Base-by-base conservation (phyloP, 352 stramenopile genomes). In the Phytophthora cactorum region DNA sequence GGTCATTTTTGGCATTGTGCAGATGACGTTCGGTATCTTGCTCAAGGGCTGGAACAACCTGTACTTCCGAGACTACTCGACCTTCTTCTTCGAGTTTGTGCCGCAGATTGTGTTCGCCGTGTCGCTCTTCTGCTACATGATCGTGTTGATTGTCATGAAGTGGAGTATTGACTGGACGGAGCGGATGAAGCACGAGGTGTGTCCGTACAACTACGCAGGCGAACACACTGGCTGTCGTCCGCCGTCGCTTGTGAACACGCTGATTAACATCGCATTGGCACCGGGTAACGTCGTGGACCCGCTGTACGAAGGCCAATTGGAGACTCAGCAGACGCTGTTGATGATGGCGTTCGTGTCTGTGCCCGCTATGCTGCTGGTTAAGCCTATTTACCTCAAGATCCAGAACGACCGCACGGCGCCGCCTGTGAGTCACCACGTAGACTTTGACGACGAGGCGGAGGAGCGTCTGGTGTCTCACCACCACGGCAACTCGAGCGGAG, bases 101-200 rank as follows among this genome's bases (percentile, higher is more conserved):
- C 98, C 98, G 17, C 98, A 95, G 69, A 90, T 99, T 63, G 81
- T 98, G 36, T 99, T 99, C 71, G 89, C 97, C 11, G 72, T 81
- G n/a, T 93, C 92, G 22, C 86, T 99, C 28, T 99, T 99, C 81
- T 91, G 98, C 60, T 99, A 99, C 93, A 99, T 99, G 97, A 84
- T 98, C 53, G 81, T 99, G 28, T 63, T 99, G 47, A 99, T 99
- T 78, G 89, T 99, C 31, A 96, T 98, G 81, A 99, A 99, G 86
- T 99, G 98, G 98, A 92, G 79, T 63, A 99, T 99, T 72, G 90
- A 99, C 84, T 99, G 97, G 97, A 97, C 98, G 14, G 90, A 95
- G 57, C 89, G 95, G 65, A 98, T 98, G 95, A 81, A 78, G 44
- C 59, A 88, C 50, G 85, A 96, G 46, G 87, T 96, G 63, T 99